phyloP scores from a whole-genome alignment of 306 rosid genomes.

The Rosa multiflora region DNA sequence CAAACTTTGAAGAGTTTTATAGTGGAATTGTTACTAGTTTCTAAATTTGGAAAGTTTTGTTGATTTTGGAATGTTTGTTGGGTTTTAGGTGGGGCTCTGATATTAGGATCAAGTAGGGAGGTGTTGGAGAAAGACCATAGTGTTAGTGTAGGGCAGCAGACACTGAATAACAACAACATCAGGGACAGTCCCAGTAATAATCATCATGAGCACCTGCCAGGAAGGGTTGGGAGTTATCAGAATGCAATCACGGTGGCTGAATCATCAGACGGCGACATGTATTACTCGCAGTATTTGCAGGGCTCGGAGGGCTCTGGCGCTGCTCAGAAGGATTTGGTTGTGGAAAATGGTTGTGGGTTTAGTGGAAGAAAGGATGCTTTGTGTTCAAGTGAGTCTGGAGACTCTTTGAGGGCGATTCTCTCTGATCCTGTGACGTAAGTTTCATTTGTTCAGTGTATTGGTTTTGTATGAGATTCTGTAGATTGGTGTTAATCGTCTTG shows the following conservation, averaged over 20 bases:
- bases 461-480: neutral
- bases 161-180: conserved; percentile 33
- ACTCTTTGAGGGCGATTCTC: conserved; percentile 77
- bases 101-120: conserved; percentile 63
- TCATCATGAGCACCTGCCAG: conserved; percentile 37
- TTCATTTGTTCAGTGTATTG: neutral
- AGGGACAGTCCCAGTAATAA: conserved; percentile 46
- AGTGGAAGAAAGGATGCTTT: conserved; percentile 75
- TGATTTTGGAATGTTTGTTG: conserved; percentile 9
- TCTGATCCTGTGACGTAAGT: conserved; percentile 94
- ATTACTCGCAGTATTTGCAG: conserved; percentile 82
- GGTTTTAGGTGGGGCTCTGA: conserved; percentile 33
- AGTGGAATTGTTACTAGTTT: neutral
- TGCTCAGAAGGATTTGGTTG: conserved; percentile 60
- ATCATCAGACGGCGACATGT: conserved; percentile 60
- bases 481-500: neutral
- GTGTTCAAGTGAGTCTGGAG: conserved; percentile 65
- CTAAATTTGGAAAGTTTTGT: conserved; percentile 7
- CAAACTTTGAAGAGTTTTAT: conserved; percentile 5
- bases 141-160: conserved; percentile 36
- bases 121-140: conserved; percentile 56
- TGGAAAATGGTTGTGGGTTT: conserved; percentile 78
- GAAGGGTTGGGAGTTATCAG: conserved; percentile 58
- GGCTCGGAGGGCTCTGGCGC: conserved; percentile 63
- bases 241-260: conserved; percentile 64